Base-by-base conservation (phyloP, 495 filamentous ascomycete genomes). In the Penicillium pancosmium region DNA sequence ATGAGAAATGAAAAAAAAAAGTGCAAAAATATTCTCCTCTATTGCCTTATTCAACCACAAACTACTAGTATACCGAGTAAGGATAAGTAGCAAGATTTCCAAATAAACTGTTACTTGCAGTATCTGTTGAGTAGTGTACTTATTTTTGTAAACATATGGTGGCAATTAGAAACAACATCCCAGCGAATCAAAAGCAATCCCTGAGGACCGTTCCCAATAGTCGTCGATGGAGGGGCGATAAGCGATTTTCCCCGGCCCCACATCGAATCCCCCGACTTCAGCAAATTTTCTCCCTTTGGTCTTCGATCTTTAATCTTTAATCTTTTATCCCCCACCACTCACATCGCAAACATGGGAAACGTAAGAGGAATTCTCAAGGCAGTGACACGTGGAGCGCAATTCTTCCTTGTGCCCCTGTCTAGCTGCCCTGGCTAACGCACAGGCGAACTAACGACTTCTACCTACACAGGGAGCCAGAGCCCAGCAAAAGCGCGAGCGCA, bases 401-500 rank as follows among this genome's bases (percentile, higher is more conserved):
- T 7, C 5, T 12, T 48, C 21, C 46, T 25, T 10, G 21, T 6
- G 21, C 15, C 23, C 46, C 46, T 6, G 46, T 27, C 11, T 23
- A 5, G 21, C 46, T 27, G 46, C 10, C 46, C n/a, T 48, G 21
- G 21, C 46, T 48, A 48, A 48, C 46, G 46, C 15, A 27, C 46
- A 48, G 19, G 23, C 16, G 18, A 52, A 51, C 64, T 68, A 51
- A 68, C 52, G 15, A 61, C 56, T 19, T 36, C 46, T 61, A 25
- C 51, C 46, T 61, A 25, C 54, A 56, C 51, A 70, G 67, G 67
- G 67, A 63, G 67, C 67, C 57, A 70, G 68, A 58, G 65, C 67
- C 38, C 51, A 54, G 41, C 55, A 55, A 62, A 68, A 70, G 67
- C 67, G 67, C 35, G 65, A 70, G 60, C 67, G 67, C 65, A 60